A percentile compares a stretch with the other conserved stretches of the same genome.
Conservation (phyloP, 129 eudicot genomes). For the Chrysanthemum seticuspe region DNA sequence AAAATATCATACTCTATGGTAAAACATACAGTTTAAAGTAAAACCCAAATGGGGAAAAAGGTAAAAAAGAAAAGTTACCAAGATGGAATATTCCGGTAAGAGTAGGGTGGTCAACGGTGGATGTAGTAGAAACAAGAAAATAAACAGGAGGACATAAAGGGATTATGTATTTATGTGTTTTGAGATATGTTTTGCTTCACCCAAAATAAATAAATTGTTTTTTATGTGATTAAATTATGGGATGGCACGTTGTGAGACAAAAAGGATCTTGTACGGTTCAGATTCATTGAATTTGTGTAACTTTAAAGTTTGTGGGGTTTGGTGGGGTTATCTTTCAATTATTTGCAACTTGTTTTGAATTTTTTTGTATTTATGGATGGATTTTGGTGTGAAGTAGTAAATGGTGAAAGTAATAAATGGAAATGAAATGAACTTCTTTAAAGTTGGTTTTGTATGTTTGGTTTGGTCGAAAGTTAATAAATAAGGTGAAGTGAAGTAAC, state of each 20-base stretch:
- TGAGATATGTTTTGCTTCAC: slow-evolving; percentile 2
- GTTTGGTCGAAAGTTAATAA: too few relatives aligned
- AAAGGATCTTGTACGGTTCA: neutral
- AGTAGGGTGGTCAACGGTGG: neutral
- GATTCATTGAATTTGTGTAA: slow-evolving; percentile 4
- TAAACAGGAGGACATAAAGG: too few relatives aligned
- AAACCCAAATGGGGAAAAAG: neutral
- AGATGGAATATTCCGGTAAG: slow-evolving; percentile 15
- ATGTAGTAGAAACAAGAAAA: slow-evolving; percentile 13
- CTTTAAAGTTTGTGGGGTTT: neutral
- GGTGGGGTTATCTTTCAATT: neutral
- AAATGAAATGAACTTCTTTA: too few relatives aligned
- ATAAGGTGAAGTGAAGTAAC: too few relatives aligned
- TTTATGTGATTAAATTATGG: neutral
- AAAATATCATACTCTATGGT: neutral
- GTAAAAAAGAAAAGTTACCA: neutral
- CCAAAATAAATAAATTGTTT: neutral
- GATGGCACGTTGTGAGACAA: neutral
- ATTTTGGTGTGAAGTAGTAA: too few relatives aligned
- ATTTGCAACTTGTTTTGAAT: too few relatives aligned
- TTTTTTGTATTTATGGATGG: neutral
- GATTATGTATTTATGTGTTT: neutral
- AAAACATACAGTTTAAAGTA: too few relatives aligned
- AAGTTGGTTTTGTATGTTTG: too few relatives aligned
- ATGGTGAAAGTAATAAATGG: too few relatives aligned